Conservation (phyloP, 2,329 filamentous ascomycete genomes). For the Fusarium humuli region DNA sequence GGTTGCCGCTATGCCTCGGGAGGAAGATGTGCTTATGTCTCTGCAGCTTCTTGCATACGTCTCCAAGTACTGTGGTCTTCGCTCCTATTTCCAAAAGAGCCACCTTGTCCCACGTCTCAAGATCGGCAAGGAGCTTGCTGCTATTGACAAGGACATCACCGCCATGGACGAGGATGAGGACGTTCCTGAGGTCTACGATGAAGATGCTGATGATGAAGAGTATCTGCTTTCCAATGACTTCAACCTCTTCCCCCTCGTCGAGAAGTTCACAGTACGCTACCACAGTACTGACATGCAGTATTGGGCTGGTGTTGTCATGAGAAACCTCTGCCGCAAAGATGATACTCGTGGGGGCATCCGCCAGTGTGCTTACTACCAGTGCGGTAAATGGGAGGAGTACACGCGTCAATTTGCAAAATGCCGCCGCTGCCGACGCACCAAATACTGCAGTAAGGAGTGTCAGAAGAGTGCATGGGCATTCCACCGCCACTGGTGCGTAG, state of each 20-base stretch:
- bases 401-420: constrained; percentile 98
- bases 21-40: constrained; percentile 98
- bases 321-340: constrained; percentile 97
- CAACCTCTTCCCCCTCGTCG: constrained; percentile 97
- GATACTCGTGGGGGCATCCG: constrained; percentile 93
- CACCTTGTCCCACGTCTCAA: constrained; percentile 93
- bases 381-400: constrained; percentile 98
- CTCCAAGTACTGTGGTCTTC: constrained; percentile 97
- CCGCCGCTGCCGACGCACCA: constrained; percentile 92
- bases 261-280: constrained; percentile 97
- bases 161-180: constrained; percentile 59
- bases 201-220: constrained; percentile 80
- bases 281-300: constrained; percentile 99
- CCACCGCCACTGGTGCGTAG: constrained; percentile 97
- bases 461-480: constrained; percentile 99
- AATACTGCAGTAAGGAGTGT: constrained; percentile 99
- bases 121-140: constrained; percentile 84
- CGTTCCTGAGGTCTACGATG: constrained; percentile 53
- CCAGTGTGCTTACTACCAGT: constrained; percentile 98
- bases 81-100: constrained; percentile 94
- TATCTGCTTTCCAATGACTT: constrained; percentile 93
- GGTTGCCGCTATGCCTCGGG: constrained; percentile 90
- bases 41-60: constrained; percentile 96
- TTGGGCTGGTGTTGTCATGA: constrained; percentile 99
- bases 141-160: constrained; percentile 68